Percentiles rank a stretch among this genome's conserved stretches.
Conservation (phyloP, 441 rosid species). For the Erodium texanum region DNA sequence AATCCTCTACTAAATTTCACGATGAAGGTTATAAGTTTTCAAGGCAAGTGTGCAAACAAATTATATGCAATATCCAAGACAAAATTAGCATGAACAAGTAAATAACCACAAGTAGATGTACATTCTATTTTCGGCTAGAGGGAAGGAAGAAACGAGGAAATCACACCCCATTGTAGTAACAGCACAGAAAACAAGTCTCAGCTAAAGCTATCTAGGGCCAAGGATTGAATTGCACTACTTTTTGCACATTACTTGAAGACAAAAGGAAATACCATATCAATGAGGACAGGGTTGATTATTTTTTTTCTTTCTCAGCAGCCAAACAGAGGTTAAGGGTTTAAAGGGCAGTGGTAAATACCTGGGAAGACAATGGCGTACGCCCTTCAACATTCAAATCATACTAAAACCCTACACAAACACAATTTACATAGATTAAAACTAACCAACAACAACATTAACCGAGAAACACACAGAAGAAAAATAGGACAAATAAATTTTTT, state of each 20-base stretch:
- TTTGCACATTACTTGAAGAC: too few relatives aligned
- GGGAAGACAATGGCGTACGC: not conserved
- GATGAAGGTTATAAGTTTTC: not conserved
- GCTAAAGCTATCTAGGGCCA: too few relatives aligned
- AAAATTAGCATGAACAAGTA: not conserved
- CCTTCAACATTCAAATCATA: constrained; percentile 5
- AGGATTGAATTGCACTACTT: too few relatives aligned
- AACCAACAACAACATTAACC: not conserved
- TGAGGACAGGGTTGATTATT: too few relatives aligned
- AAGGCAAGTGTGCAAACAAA: not conserved
- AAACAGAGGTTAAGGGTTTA: not conserved
- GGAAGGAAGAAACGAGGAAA: too few relatives aligned
- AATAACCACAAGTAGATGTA: too few relatives aligned
- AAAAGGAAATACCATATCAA: too few relatives aligned
- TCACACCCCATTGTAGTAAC: not conserved
- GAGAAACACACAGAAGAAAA: not conserved
- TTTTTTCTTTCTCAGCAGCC: constrained; percentile 1
- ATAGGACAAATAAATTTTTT: too few relatives aligned
- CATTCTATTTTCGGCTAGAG: not conserved
- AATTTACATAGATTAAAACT: too few relatives aligned
- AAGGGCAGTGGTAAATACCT: not conserved
- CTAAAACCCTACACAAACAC: not conserved
- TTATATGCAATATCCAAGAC: not conserved
- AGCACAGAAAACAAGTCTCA: not conserved
- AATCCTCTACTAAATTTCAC: not conserved